Base-by-base conservation (phyloP, 208 protist species). In the Crithidia brevicula region DNA sequence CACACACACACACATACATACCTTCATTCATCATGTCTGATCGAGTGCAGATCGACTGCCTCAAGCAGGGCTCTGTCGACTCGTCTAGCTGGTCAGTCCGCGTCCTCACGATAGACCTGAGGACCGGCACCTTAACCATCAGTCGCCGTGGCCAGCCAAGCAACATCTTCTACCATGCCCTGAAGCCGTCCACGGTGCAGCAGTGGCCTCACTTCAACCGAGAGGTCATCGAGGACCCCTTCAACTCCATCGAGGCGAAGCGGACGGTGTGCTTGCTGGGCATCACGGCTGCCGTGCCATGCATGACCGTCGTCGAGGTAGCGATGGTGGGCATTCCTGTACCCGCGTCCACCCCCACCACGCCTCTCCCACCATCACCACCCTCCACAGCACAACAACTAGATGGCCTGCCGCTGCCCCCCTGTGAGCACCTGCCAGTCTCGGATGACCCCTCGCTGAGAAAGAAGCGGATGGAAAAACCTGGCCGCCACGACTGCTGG, bases 281-380 rank as follows among this genome's bases (percentile, higher is more conserved):
- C 36, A 40, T 15, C 9, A 43, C 33, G 6, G 52, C 18, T 0
- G 22, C 20, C 2, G 33, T 58, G 33, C 52, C 52, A 3, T 30
- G 43, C 52, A 45, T 58, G 10, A 27, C 20, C 0, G 33, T 16
- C n/a, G 18, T 28, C 33, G 52, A 58, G 25, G 52, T 58, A 20
- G 52, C 33, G 30, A 30, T 58, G 33, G 52, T 43, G 13, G 52
- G 52, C 2, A 58, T 58, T 20, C 50, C 50, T 18, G 28, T 56
- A 4, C 50, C 50, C 5, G 16, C 20, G 9, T 20, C 42, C 5
- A 1, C 0, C 16, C 13, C 9, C 5, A 1, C 42, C 42, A 47
- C 36, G 8, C 10, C 36, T 0, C 0, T 40, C 0, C 8, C 36
- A 40, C 10, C 8, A 40, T 7, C 36, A 40, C n/a, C n/a, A n/a